These are phyloP conservation scores for Fusarium chuoi DNA, from an alignment of 2,329 filamentous ascomycete species.

Conservation along the genomic window DNA sequence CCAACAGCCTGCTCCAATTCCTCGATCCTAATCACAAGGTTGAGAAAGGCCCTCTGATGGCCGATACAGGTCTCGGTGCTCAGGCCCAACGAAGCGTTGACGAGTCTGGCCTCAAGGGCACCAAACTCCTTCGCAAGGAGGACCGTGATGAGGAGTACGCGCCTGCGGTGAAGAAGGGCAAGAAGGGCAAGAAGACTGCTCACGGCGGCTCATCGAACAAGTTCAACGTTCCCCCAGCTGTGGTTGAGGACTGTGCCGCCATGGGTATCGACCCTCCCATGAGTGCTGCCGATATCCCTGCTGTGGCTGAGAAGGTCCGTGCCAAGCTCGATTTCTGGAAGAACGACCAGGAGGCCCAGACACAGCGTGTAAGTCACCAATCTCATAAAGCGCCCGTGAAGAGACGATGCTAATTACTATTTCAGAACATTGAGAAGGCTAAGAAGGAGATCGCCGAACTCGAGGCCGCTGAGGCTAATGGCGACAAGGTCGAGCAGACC, in stretches of 20 bases:
- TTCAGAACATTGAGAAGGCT: slow-evolving; percentile 93
- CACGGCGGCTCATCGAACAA: slow-evolving; percentile 61
- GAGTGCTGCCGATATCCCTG: slow-evolving; percentile 82
- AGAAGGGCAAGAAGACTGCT: slow-evolving; percentile 77
- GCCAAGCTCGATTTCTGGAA: slow-evolving; percentile 94
- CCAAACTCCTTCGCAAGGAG: slow-evolving; percentile 84
- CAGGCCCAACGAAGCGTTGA: slow-evolving; percentile 86
- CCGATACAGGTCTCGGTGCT: slow-evolving; percentile 79
- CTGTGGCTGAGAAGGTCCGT: slow-evolving; percentile 87
- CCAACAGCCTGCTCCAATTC: slow-evolving; percentile 87
- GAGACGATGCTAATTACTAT: slow-evolving; percentile 43
- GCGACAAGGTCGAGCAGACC: slow-evolving; percentile 64
- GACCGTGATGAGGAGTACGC: slow-evolving; percentile 90
- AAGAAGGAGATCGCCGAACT: slow-evolving; percentile 94
- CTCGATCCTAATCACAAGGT: slow-evolving; percentile 80
- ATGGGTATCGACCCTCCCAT: slow-evolving; percentile 90
- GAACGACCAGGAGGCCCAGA: slow-evolving; percentile 87
- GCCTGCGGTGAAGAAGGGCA: slow-evolving; percentile 83
- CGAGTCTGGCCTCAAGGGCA: slow-evolving; percentile 85
- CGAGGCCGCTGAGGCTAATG: slow-evolving; percentile 68
- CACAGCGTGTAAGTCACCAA: slow-evolving; percentile 77
- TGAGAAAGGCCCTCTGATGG: slow-evolving; percentile 74
- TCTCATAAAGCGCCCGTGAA: background rate
- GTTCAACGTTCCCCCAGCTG: slow-evolving; percentile 88
- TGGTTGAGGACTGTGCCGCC: slow-evolving; percentile 89